Evolutionary conservation across 495 filamentous ascomycete genomes (phyloP).

Genomic region (Trichocladium uniseriatum): DNA sequence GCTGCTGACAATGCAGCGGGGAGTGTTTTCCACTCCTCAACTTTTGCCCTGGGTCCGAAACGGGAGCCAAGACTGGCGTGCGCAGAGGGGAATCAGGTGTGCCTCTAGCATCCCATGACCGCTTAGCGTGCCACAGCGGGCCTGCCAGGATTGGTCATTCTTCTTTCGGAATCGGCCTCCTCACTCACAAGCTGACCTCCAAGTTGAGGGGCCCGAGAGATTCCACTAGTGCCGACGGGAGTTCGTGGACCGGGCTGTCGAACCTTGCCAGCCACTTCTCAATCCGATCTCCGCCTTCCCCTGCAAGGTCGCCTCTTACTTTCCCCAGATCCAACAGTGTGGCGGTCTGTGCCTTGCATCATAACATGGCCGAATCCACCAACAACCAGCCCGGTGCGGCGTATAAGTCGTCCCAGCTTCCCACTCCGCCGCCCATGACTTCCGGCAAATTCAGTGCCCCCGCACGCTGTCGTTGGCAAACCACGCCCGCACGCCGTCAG

Average conservation of each 20-base stretch:
- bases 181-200: conserved; percentile 6
- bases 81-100: not conserved
- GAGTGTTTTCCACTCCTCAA: not conserved
- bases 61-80: not conserved
- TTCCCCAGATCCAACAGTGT: not conserved
- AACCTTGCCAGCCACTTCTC: conserved; percentile 3
- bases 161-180: conserved; percentile 1
- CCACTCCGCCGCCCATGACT: not conserved
- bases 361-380: not conserved
- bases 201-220: not conserved
- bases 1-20: too few species aligned
- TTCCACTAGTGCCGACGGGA: conserved; percentile 1
- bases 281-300: conserved; percentile 1
- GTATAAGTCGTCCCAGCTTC: not conserved
- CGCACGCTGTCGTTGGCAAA: too few species aligned
- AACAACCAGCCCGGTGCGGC: not conserved
- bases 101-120: conserved; percentile 1
- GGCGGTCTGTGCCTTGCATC: not conserved
- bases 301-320: not conserved
- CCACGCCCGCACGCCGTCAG: too few species aligned
- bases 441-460: too few species aligned
- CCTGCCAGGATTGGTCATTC: conserved; percentile 7
- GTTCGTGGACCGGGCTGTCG: not conserved
- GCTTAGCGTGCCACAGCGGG: not conserved
- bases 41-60: not conserved